A percentile compares a stretch with the other conserved stretches of the same genome.
Conservation (phyloP, 805 yeast species). For the Myxozyma lipomycoides region DNA sequence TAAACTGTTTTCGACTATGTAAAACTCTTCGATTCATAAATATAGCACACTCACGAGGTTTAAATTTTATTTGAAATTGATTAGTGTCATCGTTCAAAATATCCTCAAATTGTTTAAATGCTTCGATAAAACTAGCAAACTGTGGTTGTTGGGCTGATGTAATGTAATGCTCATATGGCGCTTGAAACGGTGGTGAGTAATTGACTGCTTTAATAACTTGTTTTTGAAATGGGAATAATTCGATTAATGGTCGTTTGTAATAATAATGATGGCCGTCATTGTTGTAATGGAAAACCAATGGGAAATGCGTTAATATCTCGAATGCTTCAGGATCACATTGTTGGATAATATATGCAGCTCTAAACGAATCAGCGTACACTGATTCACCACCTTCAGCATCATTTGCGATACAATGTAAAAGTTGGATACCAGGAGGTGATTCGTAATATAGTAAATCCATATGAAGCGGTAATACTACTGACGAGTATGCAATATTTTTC, state of each 20-base stretch:
- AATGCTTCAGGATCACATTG: constrained; percentile 59
- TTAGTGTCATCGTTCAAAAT: constrained; percentile 51
- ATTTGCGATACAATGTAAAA: constrained; percentile 51
- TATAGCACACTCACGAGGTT: constrained; percentile 59
- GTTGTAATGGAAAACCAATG: constrained; percentile 65
- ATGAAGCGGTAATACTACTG: constrained; percentile 62
- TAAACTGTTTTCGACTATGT: constrained; percentile 56
- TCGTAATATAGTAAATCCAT: constrained; percentile 76
- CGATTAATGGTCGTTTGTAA: constrained; percentile 59
- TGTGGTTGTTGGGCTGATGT: constrained; percentile 37
- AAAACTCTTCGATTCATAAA: constrained; percentile 68
- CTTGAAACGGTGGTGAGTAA: constrained; percentile 82
- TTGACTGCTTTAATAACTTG: constrained; percentile 53
- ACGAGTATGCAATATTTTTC: constrained; percentile 66
- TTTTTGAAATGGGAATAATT: constrained; percentile 45
- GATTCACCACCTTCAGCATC: constrained; percentile 62
- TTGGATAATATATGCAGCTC: constrained; percentile 56
- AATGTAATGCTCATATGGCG: constrained; percentile 53
- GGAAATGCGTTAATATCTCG: constrained; percentile 56
- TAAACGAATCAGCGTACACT: constrained; percentile 64
- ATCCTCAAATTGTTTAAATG: constrained; percentile 59
- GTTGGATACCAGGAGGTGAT: constrained; percentile 75
- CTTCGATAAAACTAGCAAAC: constrained; percentile 42
- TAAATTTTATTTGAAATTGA: constrained; percentile 51
- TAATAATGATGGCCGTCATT: constrained; percentile 60